A percentile compares a stretch with the other conserved stretches of the same genome.
These are phyloP conservation scores for Davidsoniella neocaledoniae DNA, from an alignment of 2,329 filamentous ascomycete species.

Conservation along the genomic window DNA sequence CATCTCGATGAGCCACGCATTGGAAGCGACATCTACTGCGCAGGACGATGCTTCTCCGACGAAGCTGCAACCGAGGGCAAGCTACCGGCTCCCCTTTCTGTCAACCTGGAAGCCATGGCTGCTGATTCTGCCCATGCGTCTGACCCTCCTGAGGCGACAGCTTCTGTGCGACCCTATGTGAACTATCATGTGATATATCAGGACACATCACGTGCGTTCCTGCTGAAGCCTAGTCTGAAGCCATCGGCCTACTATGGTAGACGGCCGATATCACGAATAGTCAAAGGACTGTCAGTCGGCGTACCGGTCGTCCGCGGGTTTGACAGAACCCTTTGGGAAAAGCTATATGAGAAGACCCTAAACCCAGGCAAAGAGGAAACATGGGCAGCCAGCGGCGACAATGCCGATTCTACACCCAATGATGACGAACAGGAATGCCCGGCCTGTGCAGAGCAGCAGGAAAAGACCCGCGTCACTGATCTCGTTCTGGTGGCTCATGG, in stretches of 20 bases:
- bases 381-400: constrained; percentile 17
- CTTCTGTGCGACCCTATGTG: constrained; percentile 41
- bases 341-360: constrained; percentile 38
- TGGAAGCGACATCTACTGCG: constrained; percentile 40
- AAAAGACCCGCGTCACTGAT: constrained; percentile 60
- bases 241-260: constrained; percentile 76
- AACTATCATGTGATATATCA: constrained; percentile 79
- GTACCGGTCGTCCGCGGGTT: constrained; percentile 84
- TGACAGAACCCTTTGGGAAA: constrained; percentile 59
- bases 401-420: neutral
- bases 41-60: constrained; percentile 40
- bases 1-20: constrained; percentile 23
- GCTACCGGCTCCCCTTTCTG: neutral
- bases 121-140: constrained; percentile 17
- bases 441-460: constrained; percentile 46
- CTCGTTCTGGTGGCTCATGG: constrained; percentile 84
- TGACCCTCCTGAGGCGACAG: constrained; percentile 18
- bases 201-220: constrained; percentile 57
- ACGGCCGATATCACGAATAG: constrained; percentile 65
- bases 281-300: constrained; percentile 67
- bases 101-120: neutral
- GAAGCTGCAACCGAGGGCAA: constrained; percentile 41
- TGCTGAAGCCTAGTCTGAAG: constrained; percentile 70
- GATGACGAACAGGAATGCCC: constrained; percentile 23
- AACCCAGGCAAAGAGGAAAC: constrained; percentile 18